Conservation (phyloP, 2,329 filamentous ascomycete species). For the Beauveria pseudobassiana region DNA sequence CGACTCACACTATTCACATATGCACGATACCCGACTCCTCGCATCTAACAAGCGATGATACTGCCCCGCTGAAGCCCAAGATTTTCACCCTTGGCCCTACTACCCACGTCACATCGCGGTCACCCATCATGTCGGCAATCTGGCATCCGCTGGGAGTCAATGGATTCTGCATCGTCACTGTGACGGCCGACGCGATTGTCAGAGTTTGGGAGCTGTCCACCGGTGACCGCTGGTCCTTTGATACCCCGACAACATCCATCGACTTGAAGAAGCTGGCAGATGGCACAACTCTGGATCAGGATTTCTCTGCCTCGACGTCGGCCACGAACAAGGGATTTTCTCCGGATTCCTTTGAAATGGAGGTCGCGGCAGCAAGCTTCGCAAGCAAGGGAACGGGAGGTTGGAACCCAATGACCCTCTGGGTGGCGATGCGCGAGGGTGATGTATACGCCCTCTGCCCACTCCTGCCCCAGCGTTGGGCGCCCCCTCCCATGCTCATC, state of each 20-base stretch:
- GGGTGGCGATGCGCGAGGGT: constrained; percentile 90
- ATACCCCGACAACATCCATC: constrained; percentile 72
- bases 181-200: constrained; percentile 82
- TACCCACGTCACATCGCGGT: constrained; percentile 80
- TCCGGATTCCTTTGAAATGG: constrained; percentile 85
- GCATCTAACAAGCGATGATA: constrained; percentile 64
- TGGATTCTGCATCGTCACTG: constrained; percentile 75
- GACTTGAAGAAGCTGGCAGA: constrained; percentile 86
- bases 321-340: constrained; percentile 77
- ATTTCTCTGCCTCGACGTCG: constrained; percentile 70
- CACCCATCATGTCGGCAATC: constrained; percentile 69
- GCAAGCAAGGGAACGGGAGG: constrained; percentile 59
- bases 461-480: constrained; percentile 80
- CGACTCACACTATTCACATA: constrained; percentile 81
- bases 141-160: constrained; percentile 91
- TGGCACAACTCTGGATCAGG: constrained; percentile 72
- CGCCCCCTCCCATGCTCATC: constrained; percentile 66
- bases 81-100: constrained; percentile 90
- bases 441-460: constrained; percentile 93
- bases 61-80: constrained; percentile 65
- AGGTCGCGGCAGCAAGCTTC: constrained; percentile 85
- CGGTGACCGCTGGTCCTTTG: constrained; percentile 81
- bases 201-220: constrained; percentile 84
- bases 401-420: constrained; percentile 94
- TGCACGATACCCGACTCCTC: constrained; percentile 75